Evolutionary conservation across 176 grass and related monocot genomes (phyloP), one percentile per base, ranked within the genome.

Genomic region (Phoenix roebelenii): DNA sequence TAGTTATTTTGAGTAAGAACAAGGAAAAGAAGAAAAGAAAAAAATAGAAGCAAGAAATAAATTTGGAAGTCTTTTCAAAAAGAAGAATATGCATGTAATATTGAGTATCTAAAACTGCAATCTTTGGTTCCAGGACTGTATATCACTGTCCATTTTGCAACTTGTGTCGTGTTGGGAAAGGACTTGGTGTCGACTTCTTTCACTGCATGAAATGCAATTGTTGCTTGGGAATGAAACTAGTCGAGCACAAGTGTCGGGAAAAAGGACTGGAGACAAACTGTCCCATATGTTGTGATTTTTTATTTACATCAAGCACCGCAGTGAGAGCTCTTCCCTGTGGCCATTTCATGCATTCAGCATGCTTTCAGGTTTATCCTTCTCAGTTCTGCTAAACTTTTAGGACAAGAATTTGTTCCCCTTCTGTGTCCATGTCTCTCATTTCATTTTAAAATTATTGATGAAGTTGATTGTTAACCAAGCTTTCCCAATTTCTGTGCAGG

Each of bases 201-300:
- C 90, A 95, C 54, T 95, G 90, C 63, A 95, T 95, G 90, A 95
- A 75, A 66, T 95, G 90, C 79, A 95, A 95, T 59, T 95, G 90
- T 60, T 95, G 90, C 74, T 79, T 95, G 50, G 79, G 90, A 51
- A 22, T 85, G 74, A 89, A 80, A 72, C 49, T 95, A 75, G 59
- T 75, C 54, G 73, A 89, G 52, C 90, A 95, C 70, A 89, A 85
- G 65, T 95, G 90, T 19, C 79, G 82, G 14, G 90, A 95, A 66
- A 95, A 95, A 28, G 65, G 79, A 63, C 71, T 95, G 0, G 90
- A 95, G 73, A 81, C 79, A 71, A 95, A 95, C 48, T 95, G 90
- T 16, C 90, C 90, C 4, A 89, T 95, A 17, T 95, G 90, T 48
- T 95, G 74, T 1, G 85, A 95, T 20, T 95, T 71, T 59, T 12